Conservation (phyloP, 169 alveolate species). For the Plasmodium vivax region DNA sequence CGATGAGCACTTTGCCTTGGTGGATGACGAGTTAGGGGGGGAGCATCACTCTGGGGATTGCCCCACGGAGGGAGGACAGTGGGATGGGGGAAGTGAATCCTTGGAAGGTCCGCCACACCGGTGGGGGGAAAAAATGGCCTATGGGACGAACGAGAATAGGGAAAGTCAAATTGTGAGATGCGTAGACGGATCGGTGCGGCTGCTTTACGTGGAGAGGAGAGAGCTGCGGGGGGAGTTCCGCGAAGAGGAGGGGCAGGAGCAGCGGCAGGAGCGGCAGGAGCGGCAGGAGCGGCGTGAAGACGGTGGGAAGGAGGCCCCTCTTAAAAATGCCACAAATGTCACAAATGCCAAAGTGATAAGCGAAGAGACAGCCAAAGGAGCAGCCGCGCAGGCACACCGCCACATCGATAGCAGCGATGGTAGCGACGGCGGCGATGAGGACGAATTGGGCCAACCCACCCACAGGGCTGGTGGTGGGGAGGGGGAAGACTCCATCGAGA, state of each 20-base stretch:
- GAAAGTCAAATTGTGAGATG: not conserved
- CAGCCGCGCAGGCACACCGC: not conserved
- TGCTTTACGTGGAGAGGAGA: slow-evolving; percentile 23
- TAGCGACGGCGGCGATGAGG: not conserved
- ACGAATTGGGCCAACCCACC: not conserved
- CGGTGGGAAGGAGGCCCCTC: not conserved
- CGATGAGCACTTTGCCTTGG: not conserved
- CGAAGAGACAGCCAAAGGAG: not conserved
- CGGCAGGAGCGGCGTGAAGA: not conserved
- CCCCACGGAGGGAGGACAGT: not conserved
- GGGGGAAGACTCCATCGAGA: not conserved
- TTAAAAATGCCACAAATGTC: not conserved
- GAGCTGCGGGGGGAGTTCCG: not conserved
- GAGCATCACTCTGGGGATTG: not conserved
- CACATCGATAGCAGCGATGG: slow-evolving; percentile 2
- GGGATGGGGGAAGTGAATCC: not conserved
- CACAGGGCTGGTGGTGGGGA: not conserved
- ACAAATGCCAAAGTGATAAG: not conserved
- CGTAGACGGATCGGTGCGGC: not conserved
- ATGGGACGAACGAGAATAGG: not conserved
- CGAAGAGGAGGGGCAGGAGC: not conserved
- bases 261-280: not conserved
- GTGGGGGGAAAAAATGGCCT: not conserved
- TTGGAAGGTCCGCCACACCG: not conserved
- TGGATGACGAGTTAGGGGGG: not conserved